Conservation (phyloP, 306 rosid species). For the Rosa multiflora region DNA sequence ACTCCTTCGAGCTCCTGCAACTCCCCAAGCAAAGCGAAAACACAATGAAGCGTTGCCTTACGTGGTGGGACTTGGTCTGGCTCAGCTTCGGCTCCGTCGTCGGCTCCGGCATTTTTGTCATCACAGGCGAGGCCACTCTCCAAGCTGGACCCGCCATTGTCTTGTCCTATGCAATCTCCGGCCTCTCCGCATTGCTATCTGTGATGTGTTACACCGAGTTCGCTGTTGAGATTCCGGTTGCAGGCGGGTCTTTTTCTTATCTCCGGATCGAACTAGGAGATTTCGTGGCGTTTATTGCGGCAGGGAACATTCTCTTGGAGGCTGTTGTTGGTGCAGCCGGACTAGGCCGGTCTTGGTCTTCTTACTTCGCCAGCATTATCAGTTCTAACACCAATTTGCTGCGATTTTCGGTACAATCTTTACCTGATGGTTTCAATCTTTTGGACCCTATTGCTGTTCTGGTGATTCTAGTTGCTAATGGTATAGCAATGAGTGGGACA, state of each 20-base stretch:
- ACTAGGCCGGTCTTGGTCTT: conserved; percentile 76
- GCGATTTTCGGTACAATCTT: conserved; percentile 42
- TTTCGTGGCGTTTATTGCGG: conserved; percentile 72
- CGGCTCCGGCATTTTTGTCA: conserved; percentile 86
- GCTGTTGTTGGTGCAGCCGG: conserved; percentile 85
- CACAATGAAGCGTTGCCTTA: conserved; percentile 60
- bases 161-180: conserved; percentile 64
- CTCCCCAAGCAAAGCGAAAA: conserved; percentile 70
- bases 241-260: conserved; percentile 89
- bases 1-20: conserved; percentile 61
- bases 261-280: conserved; percentile 80
- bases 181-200: conserved; percentile 81
- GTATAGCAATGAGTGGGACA: conserved; percentile 67
- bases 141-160: conserved; percentile 69
- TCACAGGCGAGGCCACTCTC: conserved; percentile 75
- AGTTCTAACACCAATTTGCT: conserved; percentile 51
- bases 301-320: conserved; percentile 77
- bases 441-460: conserved; percentile 66
- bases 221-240: conserved; percentile 81
- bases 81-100: conserved; percentile 83
- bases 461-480: conserved; percentile 60
- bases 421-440: conserved; percentile 54
- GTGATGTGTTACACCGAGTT: conserved; percentile 86
- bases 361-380: conserved; percentile 65
- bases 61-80: conserved; percentile 92